A percentile compares a stretch with the other conserved stretches of the same genome.
Conservation (phyloP, 768 basidiomycete genomes). For the Chalciporus sphaerocephalus region DNA sequence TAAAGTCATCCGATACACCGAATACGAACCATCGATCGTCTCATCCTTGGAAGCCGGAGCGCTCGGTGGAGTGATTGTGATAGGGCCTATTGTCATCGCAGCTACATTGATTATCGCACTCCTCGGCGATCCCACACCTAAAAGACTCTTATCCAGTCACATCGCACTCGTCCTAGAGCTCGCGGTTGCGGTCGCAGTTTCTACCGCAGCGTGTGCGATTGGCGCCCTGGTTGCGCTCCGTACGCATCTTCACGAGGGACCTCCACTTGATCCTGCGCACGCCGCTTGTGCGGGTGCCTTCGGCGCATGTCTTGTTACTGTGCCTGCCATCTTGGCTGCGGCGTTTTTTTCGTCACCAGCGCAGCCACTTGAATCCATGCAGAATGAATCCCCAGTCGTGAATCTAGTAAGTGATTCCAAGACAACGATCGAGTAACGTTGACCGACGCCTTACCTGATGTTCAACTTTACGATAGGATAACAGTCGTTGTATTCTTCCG, state of each 20-base stretch:
- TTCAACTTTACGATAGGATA: background rate
- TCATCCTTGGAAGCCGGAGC: conserved; percentile 11
- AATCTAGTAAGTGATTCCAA: conserved; percentile 6
- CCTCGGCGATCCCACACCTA: background rate
- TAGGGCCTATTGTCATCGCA: conserved; percentile 6
- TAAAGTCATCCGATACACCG: conserved; percentile 6
- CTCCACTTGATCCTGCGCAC: conserved; percentile 6
- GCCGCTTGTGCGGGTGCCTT: conserved; percentile 14
- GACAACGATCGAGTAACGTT: background rate
- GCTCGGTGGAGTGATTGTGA: conserved; percentile 13
- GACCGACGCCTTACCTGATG: background rate
- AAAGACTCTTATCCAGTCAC: background rate
- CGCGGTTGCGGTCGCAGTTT: conserved; percentile 4
- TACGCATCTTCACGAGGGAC: background rate
- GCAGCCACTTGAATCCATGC: conserved; percentile 3
- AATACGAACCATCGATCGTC: conserved; percentile 7
- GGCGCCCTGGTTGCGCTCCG: conserved; percentile 3
- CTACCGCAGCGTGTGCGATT: conserved; percentile 11
- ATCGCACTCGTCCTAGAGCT: conserved; percentile 9
- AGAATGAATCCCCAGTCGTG: background rate
- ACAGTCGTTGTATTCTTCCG: background rate
- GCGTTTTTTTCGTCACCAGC: conserved; percentile 1
- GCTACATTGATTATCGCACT: conserved; percentile 1
- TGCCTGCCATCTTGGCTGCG: conserved; percentile 8
- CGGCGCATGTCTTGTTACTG: conserved; percentile 8